Percentiles rank a stretch among this genome's conserved stretches.
These are phyloP conservation scores for Cordyceps cateniannulata DNA, from an alignment of 2,329 filamentous ascomycete genomes.

Conservation along the genomic window DNA sequence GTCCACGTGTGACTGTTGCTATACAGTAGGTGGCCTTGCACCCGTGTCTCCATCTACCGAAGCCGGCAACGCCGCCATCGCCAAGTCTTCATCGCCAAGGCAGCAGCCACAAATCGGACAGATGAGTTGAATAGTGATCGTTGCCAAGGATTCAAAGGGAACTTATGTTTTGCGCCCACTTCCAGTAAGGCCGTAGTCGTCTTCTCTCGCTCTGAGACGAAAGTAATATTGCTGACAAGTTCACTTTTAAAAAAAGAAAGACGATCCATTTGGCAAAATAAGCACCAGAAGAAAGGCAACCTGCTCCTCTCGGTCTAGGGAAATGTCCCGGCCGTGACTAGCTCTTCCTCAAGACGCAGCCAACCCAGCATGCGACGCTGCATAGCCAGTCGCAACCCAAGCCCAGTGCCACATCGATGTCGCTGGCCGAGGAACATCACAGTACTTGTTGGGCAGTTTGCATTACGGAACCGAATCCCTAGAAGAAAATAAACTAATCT, in stretches of 20 bases:
- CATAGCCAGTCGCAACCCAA: neutral
- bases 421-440: neutral
- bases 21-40: too few species aligned
- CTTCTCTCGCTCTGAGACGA: neutral
- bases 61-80: neutral
- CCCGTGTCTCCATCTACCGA: neutral
- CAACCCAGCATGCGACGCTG: neutral
- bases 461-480: neutral
- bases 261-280: neutral
- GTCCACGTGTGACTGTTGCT: too few species aligned
- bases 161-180: neutral
- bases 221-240: neutral
- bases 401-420: neutral
- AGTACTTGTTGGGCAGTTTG: neutral
- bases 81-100: constrained; percentile 5
- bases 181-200: too few species aligned
- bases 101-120: constrained; percentile 1
- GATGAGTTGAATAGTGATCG: neutral
- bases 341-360: neutral
- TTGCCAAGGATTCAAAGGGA: neutral
- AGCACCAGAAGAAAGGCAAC: neutral
- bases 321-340: neutral
- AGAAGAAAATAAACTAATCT: neutral
- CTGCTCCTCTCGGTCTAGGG: constrained; percentile 6
- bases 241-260: neutral